Evolutionary conservation across 495 filamentous ascomycete species (phyloP).

Genomic region (Neurospora tetraspora): DNA sequence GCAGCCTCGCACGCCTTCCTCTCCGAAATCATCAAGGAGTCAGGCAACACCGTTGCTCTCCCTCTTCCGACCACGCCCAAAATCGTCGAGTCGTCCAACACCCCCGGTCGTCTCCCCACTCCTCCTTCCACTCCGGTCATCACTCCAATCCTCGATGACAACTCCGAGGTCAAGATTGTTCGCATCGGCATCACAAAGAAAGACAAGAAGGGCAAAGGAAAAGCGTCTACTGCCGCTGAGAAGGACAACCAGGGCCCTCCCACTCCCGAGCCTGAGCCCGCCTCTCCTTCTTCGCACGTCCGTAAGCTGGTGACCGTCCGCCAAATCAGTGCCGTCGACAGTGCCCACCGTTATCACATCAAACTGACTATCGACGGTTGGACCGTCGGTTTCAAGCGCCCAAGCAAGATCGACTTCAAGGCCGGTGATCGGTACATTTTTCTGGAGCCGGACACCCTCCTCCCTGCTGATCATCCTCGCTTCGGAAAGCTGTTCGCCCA

Average conservation of each 20-base stretch:
- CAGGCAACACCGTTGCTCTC: background rate
- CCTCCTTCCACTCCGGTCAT: background rate
- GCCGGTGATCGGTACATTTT: slow-evolving; percentile 5
- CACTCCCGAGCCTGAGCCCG: background rate
- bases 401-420: background rate
- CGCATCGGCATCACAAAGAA: background rate
- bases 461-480: background rate
- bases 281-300: background rate
- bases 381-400: slow-evolving; percentile 7
- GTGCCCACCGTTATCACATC: background rate
- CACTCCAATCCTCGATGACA: background rate
- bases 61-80: background rate
- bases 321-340: background rate
- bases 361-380: slow-evolving; percentile 12
- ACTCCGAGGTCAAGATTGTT: background rate
- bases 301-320: slow-evolving; percentile 11
- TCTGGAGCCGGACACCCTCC: slow-evolving; percentile 14
- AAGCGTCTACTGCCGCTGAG: background rate
- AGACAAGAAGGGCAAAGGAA: background rate
- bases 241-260: background rate
- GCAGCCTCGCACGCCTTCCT: background rate
- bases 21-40: background rate
- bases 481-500: background rate
- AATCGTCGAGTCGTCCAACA: background rate
- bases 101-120: background rate